A percentile compares a stretch with the other conserved stretches of the same genome.
Conservation (phyloP, 129 eudicot genomes). For the Mikania micrantha region DNA sequence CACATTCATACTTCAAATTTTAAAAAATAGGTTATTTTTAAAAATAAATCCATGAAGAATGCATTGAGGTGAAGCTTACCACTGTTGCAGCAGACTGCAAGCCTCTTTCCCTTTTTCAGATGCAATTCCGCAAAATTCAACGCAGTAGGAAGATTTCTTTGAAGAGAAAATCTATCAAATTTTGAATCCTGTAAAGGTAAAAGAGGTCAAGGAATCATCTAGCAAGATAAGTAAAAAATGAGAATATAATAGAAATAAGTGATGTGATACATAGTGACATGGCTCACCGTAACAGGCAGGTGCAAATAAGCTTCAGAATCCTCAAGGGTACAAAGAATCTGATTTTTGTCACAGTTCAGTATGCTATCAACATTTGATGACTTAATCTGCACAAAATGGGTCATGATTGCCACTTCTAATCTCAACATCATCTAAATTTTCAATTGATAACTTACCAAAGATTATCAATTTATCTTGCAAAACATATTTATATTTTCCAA, state of each 20-base stretch:
- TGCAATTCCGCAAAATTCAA: too few species aligned
- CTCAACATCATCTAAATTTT: neutral
- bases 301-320: conserved; percentile 51
- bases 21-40: neutral
- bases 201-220: neutral
- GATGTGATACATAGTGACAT: neutral
- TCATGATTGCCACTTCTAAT: neutral
- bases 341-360: conserved; percentile 59
- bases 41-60: neutral
- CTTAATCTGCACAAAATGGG: conserved; percentile 42
- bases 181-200: conserved; percentile 54
- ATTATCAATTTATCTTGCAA: neutral
- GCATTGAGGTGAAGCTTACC: conserved; percentile 39
- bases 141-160: conserved; percentile 78
- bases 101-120: conserved; percentile 67
- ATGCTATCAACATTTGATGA: conserved; percentile 41
- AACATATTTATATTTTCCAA: neutral
- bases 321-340: conserved; percentile 26
- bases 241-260: neutral
- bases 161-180: conserved; percentile 70
- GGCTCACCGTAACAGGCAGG: conserved; percentile 63
- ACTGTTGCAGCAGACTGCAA: conserved; percentile 67
- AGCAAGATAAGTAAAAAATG: neutral
- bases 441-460: neutral
- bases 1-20: too few species aligned